These are phyloP conservation scores for Auricularia heimuer DNA, from an alignment of 768 basidiomycete species.

Conservation along the genomic window DNA sequence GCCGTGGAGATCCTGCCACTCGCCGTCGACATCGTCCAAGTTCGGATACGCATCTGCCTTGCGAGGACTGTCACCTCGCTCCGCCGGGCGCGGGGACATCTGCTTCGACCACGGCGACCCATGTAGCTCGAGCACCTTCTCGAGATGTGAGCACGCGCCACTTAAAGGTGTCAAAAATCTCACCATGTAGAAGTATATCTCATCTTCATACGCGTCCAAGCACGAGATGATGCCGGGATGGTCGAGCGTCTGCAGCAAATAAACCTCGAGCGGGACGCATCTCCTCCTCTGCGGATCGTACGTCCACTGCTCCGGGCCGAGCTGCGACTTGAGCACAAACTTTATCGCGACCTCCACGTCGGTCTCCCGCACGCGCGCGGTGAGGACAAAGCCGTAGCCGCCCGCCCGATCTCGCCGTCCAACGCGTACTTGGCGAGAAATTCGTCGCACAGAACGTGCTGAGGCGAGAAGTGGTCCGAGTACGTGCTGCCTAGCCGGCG, in stretches of 20 bases:
- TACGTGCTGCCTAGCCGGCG: conserved; percentile 13
- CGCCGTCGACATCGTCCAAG: conserved; percentile 4
- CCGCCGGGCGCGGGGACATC: conserved; percentile 24
- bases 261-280: conserved; percentile 70
- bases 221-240: conserved; percentile 80
- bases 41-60: neutral
- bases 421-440: conserved; percentile 55
- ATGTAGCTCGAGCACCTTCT: conserved; percentile 83
- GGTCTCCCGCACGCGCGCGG: conserved; percentile 52
- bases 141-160: neutral
- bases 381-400: conserved; percentile 93
- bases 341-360: conserved; percentile 81
- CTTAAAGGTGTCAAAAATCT: conserved; percentile 18
- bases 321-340: conserved; percentile 77
- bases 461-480: conserved; percentile 47
- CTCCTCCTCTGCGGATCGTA: conserved; percentile 46
- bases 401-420: conserved; percentile 80
- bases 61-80: neutral
- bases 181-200: conserved; percentile 79
- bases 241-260: conserved; percentile 59
- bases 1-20: conserved; percentile 33
- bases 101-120: conserved; percentile 70
- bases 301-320: conserved; percentile 44
- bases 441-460: conserved; percentile 47
- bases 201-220: conserved; percentile 77